Evolutionary conservation across 1,284 basidiomycete species (phyloP).

Genomic region (Porodaedalea pini): DNA sequence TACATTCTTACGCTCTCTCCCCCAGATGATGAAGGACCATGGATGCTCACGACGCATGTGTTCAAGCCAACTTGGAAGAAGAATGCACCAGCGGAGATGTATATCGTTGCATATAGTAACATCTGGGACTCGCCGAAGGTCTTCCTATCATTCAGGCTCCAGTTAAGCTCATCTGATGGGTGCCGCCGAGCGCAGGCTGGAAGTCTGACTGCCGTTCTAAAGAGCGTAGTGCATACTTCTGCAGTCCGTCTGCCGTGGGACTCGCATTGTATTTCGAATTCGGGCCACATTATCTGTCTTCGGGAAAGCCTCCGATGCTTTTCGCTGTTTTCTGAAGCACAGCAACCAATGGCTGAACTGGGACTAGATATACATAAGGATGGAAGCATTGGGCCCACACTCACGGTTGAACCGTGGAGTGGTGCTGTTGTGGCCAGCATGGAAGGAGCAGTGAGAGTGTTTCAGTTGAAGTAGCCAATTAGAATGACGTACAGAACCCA

Average conservation of each 20-base stretch:
- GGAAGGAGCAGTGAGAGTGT: neutral
- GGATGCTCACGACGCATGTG: neutral
- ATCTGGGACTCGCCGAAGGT: neutral
- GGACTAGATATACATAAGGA: neutral
- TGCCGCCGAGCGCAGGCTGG: neutral
- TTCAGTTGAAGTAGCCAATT: neutral
- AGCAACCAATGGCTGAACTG: neutral
- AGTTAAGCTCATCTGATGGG: neutral
- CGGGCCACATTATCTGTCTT: neutral
- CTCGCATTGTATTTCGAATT: neutral
- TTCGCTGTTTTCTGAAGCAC: neutral
- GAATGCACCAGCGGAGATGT: neutral
- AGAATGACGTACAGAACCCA: no score
- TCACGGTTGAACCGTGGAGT: neutral
- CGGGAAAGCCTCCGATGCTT: neutral
- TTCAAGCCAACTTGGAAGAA: slow-evolving; percentile 1
- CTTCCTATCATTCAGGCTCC: neutral
- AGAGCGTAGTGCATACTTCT: neutral
- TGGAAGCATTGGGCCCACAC: neutral
- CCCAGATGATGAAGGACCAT: neutral
- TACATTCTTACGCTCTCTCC: neutral
- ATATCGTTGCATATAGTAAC: neutral
- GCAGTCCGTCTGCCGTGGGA: neutral
- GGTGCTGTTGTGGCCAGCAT: neutral
- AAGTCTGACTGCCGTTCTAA: neutral